Evolutionary conservation across 2,329 filamentous ascomycete species (phyloP).

Genomic region (Tolypocladium album): DNA sequence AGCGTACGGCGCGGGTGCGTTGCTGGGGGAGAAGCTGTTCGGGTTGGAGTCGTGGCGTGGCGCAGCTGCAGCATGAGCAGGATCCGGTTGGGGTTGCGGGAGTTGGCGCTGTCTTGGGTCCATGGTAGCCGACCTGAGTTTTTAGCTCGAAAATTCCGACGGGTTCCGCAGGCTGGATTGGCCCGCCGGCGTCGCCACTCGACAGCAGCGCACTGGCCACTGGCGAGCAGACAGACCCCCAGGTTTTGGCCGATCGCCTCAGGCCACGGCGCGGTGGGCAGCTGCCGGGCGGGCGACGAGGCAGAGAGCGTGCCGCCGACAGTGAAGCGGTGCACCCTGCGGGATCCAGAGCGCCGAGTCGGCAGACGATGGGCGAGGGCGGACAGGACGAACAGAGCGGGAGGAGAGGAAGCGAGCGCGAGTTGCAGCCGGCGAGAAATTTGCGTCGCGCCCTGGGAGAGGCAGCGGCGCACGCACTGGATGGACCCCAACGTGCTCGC

Average conservation of each 20-base stretch:
- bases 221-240: not conserved
- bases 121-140: slow-evolving; percentile 23
- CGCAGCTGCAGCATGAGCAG: not conserved
- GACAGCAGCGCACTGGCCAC: not conserved
- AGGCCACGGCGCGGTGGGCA: not conserved
- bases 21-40: not conserved
- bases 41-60: not conserved
- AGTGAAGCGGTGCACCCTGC: not conserved
- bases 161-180: not conserved
- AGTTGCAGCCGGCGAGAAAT: not conserved
- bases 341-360: not conserved
- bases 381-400: not conserved
- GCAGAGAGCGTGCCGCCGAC: not conserved
- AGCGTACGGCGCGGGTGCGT: not conserved
- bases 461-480: not conserved
- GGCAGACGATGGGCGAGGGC: not conserved
- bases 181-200: not conserved
- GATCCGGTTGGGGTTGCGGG: not conserved
- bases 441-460: not conserved
- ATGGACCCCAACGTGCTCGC: not conserved
- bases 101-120: slow-evolving; percentile 14
- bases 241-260: not conserved
- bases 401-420: not conserved
- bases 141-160: slow-evolving; percentile 23
- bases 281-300: not conserved